Evolutionary conservation across 2,329 filamentous ascomycete species (phyloP).

Genomic region (Albifimbria verrucaria): DNA sequence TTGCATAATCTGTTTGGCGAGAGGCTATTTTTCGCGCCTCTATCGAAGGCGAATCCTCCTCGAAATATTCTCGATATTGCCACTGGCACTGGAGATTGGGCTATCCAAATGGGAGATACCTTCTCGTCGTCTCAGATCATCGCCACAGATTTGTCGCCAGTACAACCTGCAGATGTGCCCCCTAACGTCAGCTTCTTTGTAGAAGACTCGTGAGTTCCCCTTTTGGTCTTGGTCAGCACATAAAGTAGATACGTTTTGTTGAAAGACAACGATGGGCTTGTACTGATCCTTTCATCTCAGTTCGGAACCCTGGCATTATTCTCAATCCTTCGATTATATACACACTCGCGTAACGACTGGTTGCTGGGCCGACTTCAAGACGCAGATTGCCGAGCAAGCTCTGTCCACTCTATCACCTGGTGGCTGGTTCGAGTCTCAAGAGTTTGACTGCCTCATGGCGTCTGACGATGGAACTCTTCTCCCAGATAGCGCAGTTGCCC

Average conservation of each 20-base stretch:
- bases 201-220: conserved; percentile 58
- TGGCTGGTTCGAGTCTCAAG: conserved; percentile 54
- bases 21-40: conserved; percentile 41
- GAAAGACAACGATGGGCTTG: no score
- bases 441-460: conserved; percentile 33
- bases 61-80: conserved; percentile 38
- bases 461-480: conserved; percentile 45
- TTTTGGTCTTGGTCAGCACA: no score
- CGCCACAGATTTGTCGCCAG: conserved; percentile 65
- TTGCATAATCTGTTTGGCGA: conserved; percentile 34
- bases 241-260: no score
- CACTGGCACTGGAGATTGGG: conserved; percentile 54
- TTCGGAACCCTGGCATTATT: conserved; percentile 47
- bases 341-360: conserved; percentile 48
- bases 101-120: conserved; percentile 62
- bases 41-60: conserved; percentile 31
- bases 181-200: conserved; percentile 73
- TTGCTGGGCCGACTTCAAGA: conserved; percentile 46
- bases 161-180: conserved; percentile 64
- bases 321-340: conserved; percentile 53
- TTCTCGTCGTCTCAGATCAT: conserved; percentile 58
- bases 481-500: conserved; percentile 31
- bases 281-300: conserved; percentile 28
- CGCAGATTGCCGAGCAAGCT: conserved; percentile 48
- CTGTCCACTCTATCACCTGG: conserved; percentile 47